Evolutionary conservation across 2,329 filamentous ascomycete genomes (phyloP), one percentile per base, ranked within the genome.

Genomic region (Fusarium nodosum): DNA sequence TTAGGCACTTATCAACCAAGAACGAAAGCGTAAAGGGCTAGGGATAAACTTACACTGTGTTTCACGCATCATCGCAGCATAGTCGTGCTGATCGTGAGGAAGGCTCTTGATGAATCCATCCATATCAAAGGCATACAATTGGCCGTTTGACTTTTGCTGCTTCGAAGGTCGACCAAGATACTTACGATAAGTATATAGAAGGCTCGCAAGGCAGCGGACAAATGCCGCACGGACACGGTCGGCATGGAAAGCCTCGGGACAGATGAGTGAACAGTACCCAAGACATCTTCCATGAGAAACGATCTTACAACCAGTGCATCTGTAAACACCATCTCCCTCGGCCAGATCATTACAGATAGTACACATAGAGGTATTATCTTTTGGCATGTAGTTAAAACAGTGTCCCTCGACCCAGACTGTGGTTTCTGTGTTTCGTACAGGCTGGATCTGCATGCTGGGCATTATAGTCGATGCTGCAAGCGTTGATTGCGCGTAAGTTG

Each of bases 371-470:
- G 84, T 83, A 16, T 81, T 81, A 71, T 94, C 91, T 18, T 85
- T 82, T 1, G 82, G 75, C 55, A 84, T 83, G 84, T 88, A 91
- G 63, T 90, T 87, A 80, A 96, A 87, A 78, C 91, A 94, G 80
- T 96, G 93, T 0, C 93, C 93, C 78, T 96, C 93, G 2, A 93
- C 91, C 93, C 93, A 96, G 48, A 93, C 89, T 1, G 87, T 93
- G 2, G 89, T 93, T 48, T 94, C 91, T 1, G 92, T 93, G 75
- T 95, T 93, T 47, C 85, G 84, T 10, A 95, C 92, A 2, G 91
- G 91, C 74, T 94, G 92, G 66, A 94, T 87, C 64, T 93, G 86
- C 86, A 94, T 91, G 73, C 90, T 92, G 36, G 93, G 93, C 92
- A 96, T 94, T 72, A 96, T 90, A 3, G 93, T 96, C 9, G 92